phyloP scores from a whole-genome alignment of 352 stramenopile genomes.

The Globisporangium splendens region DNA sequence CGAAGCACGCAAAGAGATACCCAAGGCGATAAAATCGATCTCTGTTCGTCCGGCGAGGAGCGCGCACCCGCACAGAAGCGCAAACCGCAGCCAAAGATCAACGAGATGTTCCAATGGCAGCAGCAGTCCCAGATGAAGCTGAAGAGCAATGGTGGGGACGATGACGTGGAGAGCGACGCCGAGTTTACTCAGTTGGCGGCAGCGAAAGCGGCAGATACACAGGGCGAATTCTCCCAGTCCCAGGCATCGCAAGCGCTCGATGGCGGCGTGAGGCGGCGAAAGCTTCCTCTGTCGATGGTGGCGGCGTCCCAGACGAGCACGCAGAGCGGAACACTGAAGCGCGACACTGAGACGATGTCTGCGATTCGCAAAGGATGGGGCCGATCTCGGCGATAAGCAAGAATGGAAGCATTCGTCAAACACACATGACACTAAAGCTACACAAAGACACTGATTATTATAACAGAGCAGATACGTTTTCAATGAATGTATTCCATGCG shows the following conservation, averaged over 20 bases:
- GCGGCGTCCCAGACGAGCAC: constrained; percentile 43
- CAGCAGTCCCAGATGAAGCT: constrained; percentile 15
- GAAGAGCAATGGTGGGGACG: constrained; percentile 19
- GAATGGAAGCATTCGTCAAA: too few relatives aligned
- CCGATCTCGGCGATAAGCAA: constrained; percentile 46
- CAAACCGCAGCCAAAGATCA: constrained; percentile 58
- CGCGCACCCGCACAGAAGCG: constrained; percentile 17
- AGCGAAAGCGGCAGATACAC: constrained; percentile 27
- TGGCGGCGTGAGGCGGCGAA: constrained; percentile 35
- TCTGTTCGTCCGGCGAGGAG: constrained; percentile 52
- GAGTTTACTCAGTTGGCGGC: constrained; percentile 58
- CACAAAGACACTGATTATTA: neutral
- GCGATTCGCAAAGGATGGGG: constrained; percentile 63
- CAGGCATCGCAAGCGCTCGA: constrained; percentile 19
- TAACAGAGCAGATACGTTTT: neutral
- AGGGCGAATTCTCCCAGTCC: constrained; percentile 32
- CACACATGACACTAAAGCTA: neutral
- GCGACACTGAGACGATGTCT: constrained; percentile 14
- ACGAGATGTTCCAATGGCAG: constrained; percentile 49
- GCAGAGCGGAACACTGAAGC: constrained; percentile 7
- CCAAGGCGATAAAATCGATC: constrained; percentile 29
- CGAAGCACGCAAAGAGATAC: neutral
- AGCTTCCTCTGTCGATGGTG: constrained; percentile 70
- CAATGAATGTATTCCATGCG: constrained; percentile 9
- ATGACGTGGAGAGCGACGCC: constrained; percentile 68